A percentile compares a stretch with the other conserved stretches of the same genome.
These are phyloP conservation scores for Plasmopara muralis DNA, from an alignment of 352 stramenopile species.

Conservation along the genomic window DNA sequence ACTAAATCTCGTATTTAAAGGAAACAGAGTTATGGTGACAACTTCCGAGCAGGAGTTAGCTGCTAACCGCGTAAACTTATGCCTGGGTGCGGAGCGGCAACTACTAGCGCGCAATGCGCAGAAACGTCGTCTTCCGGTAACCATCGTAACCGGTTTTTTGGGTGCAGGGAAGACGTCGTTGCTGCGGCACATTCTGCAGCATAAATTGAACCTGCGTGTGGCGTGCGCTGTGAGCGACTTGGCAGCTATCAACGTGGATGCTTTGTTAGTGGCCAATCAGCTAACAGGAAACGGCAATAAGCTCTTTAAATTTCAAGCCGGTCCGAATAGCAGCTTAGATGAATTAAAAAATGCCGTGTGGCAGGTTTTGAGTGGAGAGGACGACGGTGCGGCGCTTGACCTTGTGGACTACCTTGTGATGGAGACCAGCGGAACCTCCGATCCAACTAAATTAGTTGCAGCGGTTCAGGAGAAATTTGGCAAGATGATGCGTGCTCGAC, in stretches of 20 bases:
- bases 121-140: constrained; percentile 45
- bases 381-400: constrained; percentile 17
- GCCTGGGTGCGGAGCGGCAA: constrained; percentile 43
- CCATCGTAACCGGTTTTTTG: constrained; percentile 61
- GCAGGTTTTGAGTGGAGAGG: constrained; percentile 31
- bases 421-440: constrained; percentile 68
- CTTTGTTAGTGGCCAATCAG: constrained; percentile 46
- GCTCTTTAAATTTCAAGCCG: constrained; percentile 27
- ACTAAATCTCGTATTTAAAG: no score
- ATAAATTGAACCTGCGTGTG: constrained; percentile 61
- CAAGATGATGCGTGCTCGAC: constrained; percentile 66
- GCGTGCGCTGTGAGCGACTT: constrained; percentile 66
- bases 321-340: constrained; percentile 20
- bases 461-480: constrained; percentile 69
- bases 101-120: constrained; percentile 45
- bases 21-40: no score
- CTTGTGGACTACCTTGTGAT: constrained; percentile 75
- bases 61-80: constrained; percentile 44
- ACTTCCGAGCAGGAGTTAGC: no score
- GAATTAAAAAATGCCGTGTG: constrained; percentile 76
- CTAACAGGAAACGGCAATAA: constrained; percentile 17
- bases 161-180: constrained; percentile 68
- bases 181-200: constrained; percentile 51
- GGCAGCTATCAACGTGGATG: constrained; percentile 64
- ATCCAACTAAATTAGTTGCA: constrained; percentile 58